phyloP scores from a whole-genome alignment of 1,139 yeast species.

The Pichia inconspicua region DNA sequence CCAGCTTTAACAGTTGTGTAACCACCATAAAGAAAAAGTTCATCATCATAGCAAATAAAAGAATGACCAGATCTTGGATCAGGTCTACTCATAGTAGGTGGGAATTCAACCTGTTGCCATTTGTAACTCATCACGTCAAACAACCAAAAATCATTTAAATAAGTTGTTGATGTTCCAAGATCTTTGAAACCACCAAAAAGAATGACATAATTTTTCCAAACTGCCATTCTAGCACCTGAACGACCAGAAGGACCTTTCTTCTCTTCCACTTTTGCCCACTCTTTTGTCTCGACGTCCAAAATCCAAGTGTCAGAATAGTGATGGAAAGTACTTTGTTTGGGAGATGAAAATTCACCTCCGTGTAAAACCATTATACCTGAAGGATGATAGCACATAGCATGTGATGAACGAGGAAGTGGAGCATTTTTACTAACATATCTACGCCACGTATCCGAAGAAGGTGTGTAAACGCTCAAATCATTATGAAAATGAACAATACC shows the following conservation, averaged over 20 bases:
- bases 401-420: constrained; percentile 90
- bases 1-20: constrained; percentile 89
- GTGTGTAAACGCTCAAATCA: constrained; percentile 65
- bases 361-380: constrained; percentile 77
- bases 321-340: constrained; percentile 90
- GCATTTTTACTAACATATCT: constrained; percentile 71
- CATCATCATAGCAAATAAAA: constrained; percentile 66
- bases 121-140: constrained; percentile 84
- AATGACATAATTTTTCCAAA: constrained; percentile 84
- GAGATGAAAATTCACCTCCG: constrained; percentile 97
- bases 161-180: constrained; percentile 74
- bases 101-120: constrained; percentile 87
- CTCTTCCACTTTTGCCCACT: constrained; percentile 81
- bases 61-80: constrained; percentile 95
- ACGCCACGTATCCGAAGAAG: constrained; percentile 80
- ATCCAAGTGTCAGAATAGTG: constrained; percentile 97
- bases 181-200: constrained; percentile 93
- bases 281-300: constrained; percentile 72
- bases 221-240: constrained; percentile 85
- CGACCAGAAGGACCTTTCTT: constrained; percentile 73
- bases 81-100: constrained; percentile 72
- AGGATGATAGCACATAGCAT: constrained; percentile 90
- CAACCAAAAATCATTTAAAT: constrained; percentile 81
- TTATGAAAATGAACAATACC: constrained; percentile 64
- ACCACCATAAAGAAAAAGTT: constrained; percentile 87